A percentile compares a stretch with the other conserved stretches of the same genome.
Conservation (phyloP, 225 moss, liverwort and hornwort species). For the Marchantia paleacea region DNA sequence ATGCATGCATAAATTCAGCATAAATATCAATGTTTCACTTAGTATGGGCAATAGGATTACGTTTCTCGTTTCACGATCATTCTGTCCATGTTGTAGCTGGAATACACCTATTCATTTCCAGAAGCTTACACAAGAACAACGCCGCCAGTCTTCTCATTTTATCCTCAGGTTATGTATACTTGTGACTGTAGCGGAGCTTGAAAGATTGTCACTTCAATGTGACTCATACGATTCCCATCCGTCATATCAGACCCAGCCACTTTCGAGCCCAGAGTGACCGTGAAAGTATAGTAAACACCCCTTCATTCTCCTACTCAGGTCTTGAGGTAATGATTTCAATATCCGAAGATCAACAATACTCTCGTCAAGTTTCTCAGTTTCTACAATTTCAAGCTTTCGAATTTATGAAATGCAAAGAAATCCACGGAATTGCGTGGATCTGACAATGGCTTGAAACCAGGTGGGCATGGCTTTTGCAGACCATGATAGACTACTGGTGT, state of each 20-base stretch:
- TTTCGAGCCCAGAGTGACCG: slow-evolving; percentile 69
- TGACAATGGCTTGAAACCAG: slow-evolving; percentile 30
- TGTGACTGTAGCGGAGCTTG: slow-evolving; percentile 67
- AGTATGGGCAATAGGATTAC: background rate
- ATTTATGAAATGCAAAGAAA: background rate
- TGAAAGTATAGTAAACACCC: slow-evolving; percentile 61
- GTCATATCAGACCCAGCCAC: slow-evolving; percentile 47
- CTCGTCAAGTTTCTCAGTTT: background rate
- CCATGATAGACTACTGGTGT: slow-evolving; percentile 59
- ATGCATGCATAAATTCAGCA: too few species aligned
- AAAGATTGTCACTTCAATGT: slow-evolving; percentile 60
- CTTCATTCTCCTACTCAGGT: too few species aligned
- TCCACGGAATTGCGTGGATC: background rate
- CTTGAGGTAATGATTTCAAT: background rate
- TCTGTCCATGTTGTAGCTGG: too few species aligned
- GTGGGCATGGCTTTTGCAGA: slow-evolving; percentile 71
- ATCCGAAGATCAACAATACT: background rate
- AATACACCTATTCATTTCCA: too few species aligned
- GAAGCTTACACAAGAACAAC: background rate
- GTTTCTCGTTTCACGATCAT: background rate
- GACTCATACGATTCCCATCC: slow-evolving; percentile 34
- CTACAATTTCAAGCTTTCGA: background rate
- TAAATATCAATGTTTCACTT: background rate
- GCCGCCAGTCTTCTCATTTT: background rate
- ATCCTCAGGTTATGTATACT: slow-evolving; percentile 52